Base-by-base conservation (phyloP, 805 yeast species). In the Candida chauliodis region DNA sequence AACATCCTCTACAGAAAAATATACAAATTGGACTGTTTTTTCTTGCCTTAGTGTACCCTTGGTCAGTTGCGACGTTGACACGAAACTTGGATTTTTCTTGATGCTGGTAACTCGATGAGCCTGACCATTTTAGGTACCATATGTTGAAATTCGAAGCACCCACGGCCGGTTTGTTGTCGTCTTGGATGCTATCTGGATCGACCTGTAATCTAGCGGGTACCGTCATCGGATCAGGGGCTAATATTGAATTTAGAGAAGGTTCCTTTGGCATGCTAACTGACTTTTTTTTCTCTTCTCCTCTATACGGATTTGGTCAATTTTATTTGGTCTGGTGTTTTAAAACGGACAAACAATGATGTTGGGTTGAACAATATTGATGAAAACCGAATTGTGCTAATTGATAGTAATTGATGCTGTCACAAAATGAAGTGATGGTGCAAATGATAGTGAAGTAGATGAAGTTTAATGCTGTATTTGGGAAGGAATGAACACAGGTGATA, bases 101-200 rank as follows among this genome's bases (percentile, higher is more conserved):
- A 61, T 65, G 63, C 11, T 31, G 35, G n/a, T 11, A 7, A 62
- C 59, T 48, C 7, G 10, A 19, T 23, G 51, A 49, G 0, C 89
- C 88, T 6, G 93, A 78, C 96, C 96, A 90, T 57, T 82, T 83
- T 40, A 82, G 69, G 58, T 78, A 90, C 97, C 97, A 90, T 11
- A 87, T 71, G 51, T 90, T 90, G 66, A 84, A 90, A 0, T 79
- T 78, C 6, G 79, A 76, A 8, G 25, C 27, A 0, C 96, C 96
- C 0, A 84, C 75, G 47, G 85, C 95, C 0, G 95, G 95, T 33
- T 76, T 73, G 28, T 74, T 79, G 29, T 77, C 79, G 10, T 73
- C 70, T 0, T 79, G 67, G 11, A 79, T 57, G 4, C 66, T 64
- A 0, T 73, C 71, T 1, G 86, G 83, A 40, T 79, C 81, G 1